These are phyloP conservation scores for Pseudogymnoascus sp. DNA, from an alignment of 2,329 filamentous ascomycete genomes.

Conservation along the genomic window DNA sequence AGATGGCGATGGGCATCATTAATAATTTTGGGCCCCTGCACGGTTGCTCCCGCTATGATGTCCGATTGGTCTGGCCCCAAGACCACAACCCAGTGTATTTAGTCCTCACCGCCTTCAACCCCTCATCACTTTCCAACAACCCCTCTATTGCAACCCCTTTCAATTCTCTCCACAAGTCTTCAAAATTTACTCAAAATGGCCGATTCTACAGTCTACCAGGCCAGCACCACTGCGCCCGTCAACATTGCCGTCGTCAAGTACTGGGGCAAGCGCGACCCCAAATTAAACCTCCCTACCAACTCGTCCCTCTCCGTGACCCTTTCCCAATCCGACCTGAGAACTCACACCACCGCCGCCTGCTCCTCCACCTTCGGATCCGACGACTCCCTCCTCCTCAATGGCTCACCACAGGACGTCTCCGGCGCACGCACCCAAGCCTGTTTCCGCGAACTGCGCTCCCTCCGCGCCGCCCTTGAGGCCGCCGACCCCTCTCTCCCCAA, in stretches of 20 bases:
- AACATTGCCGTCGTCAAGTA: constrained; percentile 99
- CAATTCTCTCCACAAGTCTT: not conserved
- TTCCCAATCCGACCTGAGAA: constrained; percentile 87
- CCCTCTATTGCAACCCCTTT: constrained; percentile 2
- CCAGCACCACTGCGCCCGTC: constrained; percentile 92
- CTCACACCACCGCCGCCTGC: constrained; percentile 92
- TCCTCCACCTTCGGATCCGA: constrained; percentile 60
- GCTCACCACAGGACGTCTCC: constrained; percentile 72
- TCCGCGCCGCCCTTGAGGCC: constrained; percentile 70
- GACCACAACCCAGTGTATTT: constrained; percentile 2
- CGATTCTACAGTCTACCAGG: constrained; percentile 62
- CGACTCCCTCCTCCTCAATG: constrained; percentile 80
- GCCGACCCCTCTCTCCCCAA: constrained; percentile 70
- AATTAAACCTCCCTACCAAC: constrained; percentile 95
- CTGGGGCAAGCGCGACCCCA: constrained; percentile 95
- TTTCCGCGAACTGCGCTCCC: constrained; percentile 74
- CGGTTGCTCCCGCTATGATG: constrained; percentile 9
- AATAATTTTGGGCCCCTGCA: constrained; percentile 11
- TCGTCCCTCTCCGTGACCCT: constrained; percentile 95
- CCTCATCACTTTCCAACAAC: not conserved
- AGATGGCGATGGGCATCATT: not conserved
- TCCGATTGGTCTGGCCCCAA: constrained; percentile 1
- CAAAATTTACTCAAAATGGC: constrained; percentile 25
- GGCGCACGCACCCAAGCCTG: constrained; percentile 91
- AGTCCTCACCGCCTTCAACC: constrained; percentile 7